These are phyloP conservation scores for Diplodia corticola DNA, from an alignment of 2,329 filamentous ascomycete species.

Conservation along the genomic window DNA sequence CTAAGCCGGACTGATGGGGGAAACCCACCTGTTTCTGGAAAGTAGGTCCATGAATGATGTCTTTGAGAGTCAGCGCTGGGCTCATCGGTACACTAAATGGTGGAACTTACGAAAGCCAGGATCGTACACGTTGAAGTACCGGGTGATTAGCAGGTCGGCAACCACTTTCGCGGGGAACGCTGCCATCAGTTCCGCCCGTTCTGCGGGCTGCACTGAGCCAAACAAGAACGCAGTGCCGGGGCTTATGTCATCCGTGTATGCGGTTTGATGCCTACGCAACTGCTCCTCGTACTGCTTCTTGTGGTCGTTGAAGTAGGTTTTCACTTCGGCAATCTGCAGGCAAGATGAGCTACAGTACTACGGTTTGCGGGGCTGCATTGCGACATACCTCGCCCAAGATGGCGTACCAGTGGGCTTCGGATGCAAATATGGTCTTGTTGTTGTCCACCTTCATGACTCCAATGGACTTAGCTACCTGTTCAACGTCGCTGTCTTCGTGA, in stretches of 20 bases:
- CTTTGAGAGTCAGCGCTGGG: conserved; percentile 53
- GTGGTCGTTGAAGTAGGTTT: conserved; percentile 81
- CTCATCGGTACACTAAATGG: too few species aligned
- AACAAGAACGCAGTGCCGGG: conserved; percentile 75
- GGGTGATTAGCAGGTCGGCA: conserved; percentile 79
- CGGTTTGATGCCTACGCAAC: conserved; percentile 70
- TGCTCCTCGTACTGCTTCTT: conserved; percentile 88
- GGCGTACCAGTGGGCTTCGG: conserved; percentile 55
- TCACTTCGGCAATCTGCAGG: conserved; percentile 79
- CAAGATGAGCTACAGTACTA: conserved; percentile 23
- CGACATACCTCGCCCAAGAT: conserved; percentile 51
- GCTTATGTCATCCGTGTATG: conserved; percentile 59
- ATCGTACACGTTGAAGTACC: conserved; percentile 85
- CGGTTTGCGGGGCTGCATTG: not conserved
- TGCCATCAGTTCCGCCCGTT: conserved; percentile 74
- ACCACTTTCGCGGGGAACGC: conserved; percentile 78
- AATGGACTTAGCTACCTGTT: conserved; percentile 52
- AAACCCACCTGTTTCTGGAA: conserved; percentile 26
- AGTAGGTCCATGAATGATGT: not conserved
- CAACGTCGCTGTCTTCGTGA: conserved; percentile 62
- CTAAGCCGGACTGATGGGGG: not conserved
- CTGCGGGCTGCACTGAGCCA: conserved; percentile 67
- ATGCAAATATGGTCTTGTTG: conserved; percentile 50
- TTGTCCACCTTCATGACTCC: conserved; percentile 56
- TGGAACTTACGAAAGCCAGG: conserved; percentile 53